Evolutionary conservation across 257 asterid genomes (phyloP).

Genomic region (Nemophila menziesii): DNA sequence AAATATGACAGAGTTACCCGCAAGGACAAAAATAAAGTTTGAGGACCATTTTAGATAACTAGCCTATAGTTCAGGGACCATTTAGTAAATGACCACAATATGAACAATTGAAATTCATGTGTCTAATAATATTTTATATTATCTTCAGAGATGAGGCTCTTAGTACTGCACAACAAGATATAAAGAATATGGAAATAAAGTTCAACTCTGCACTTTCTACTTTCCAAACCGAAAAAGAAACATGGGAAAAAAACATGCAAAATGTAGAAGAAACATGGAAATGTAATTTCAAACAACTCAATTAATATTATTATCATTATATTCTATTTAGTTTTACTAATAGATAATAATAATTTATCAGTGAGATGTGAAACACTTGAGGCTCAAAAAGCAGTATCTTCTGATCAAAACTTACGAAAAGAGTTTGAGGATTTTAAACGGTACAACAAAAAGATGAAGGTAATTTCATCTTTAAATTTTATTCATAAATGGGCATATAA

Average conservation of each 20-base stretch:
- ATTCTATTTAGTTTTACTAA: slow-evolving; percentile 6
- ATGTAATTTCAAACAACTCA: slow-evolving; percentile 55
- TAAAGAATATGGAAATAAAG: slow-evolving; percentile 56
- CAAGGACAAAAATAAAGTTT: too few species aligned
- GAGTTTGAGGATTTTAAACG: slow-evolving; percentile 59
- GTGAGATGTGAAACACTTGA: slow-evolving; percentile 69
- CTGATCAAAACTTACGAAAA: slow-evolving; percentile 36
- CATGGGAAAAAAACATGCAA: slow-evolving; percentile 71
- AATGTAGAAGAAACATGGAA: slow-evolving; percentile 92
- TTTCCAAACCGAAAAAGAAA: slow-evolving; percentile 68
- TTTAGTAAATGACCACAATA: too few species aligned
- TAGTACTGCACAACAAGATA: slow-evolving; percentile 45
- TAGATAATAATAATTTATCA: slow-evolving; percentile 35
- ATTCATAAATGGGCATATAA: slow-evolving; percentile 12
- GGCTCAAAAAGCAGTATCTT: slow-evolving; percentile 43
- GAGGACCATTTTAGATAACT: too few species aligned
- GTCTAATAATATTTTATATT: slow-evolving; percentile 14
- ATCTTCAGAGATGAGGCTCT: slow-evolving; percentile 72
- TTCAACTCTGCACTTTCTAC: slow-evolving; percentile 56
- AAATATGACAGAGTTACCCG: too few species aligned
- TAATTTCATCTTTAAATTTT: slow-evolving; percentile 14
- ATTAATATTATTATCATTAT: slow-evolving; percentile 8
- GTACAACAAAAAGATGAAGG: slow-evolving; percentile 58
- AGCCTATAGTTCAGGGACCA: too few species aligned
- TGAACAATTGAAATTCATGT: slow-evolving; percentile 9